Conservation (phyloP, 495 filamentous ascomycete genomes). For the Talaromyces borbonicus region DNA sequence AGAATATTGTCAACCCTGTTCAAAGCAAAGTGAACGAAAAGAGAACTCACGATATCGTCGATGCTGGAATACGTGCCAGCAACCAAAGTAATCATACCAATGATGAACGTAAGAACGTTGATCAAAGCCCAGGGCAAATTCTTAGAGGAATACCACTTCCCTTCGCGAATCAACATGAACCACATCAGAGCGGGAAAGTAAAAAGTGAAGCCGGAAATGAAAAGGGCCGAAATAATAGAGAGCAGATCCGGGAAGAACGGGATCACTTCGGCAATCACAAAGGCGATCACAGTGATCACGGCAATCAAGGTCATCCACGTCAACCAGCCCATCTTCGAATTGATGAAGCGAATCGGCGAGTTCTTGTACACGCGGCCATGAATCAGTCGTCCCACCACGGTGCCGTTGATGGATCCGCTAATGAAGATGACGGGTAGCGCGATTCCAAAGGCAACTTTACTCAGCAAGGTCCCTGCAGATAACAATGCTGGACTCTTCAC, state of each 20-base stretch:
- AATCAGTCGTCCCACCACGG: slow-evolving; percentile 48
- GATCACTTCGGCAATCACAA: slow-evolving; percentile 56
- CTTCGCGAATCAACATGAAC: slow-evolving; percentile 43
- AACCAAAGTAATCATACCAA: slow-evolving; percentile 40
- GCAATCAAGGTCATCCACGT: slow-evolving; percentile 47
- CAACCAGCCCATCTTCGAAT: slow-evolving; percentile 46
- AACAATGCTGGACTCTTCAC: slow-evolving; percentile 59
- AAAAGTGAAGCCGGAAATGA: slow-evolving; percentile 56
- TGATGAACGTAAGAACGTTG: slow-evolving; percentile 9
- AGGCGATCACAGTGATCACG: slow-evolving; percentile 47
- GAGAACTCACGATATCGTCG: slow-evolving; percentile 44
- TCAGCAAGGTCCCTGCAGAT: slow-evolving; percentile 45
- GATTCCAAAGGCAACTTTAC: slow-evolving; percentile 61
- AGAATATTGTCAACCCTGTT: slow-evolving; percentile 11
- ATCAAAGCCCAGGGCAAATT: slow-evolving; percentile 12
- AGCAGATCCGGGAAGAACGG: slow-evolving; percentile 57
- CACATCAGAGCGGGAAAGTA: slow-evolving; percentile 56
- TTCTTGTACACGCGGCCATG: slow-evolving; percentile 47
- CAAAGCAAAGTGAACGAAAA: not conserved
- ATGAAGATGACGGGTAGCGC: slow-evolving; percentile 65
- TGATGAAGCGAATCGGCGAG: slow-evolving; percentile 46
- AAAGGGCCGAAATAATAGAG: slow-evolving; percentile 48
- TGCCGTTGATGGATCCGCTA: slow-evolving; percentile 53
- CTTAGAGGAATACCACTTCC: slow-evolving; percentile 28
- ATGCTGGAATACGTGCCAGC: slow-evolving; percentile 47